Evolutionary conservation across 768 basidiomycete genomes (phyloP).

Genomic region (Lactarius pseudohatsudake): DNA sequence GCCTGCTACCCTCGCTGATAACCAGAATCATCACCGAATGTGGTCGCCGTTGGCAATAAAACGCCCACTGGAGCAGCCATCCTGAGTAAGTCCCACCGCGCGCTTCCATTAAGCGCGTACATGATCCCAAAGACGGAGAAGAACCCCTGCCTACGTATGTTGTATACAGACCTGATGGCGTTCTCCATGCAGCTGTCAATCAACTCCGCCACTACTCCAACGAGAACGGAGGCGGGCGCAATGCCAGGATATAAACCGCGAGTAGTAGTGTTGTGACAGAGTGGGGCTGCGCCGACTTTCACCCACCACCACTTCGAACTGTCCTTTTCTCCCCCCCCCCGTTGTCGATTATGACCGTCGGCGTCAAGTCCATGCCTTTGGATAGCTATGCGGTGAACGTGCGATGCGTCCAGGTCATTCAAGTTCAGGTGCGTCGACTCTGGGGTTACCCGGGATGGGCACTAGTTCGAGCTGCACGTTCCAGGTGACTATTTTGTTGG

Average conservation of each 20-base stretch:
- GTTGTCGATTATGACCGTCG: background rate
- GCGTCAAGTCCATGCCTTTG: background rate
- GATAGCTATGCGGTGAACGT: no score
- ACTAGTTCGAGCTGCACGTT: no score
- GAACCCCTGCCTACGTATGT: no score
- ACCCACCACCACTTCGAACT: background rate
- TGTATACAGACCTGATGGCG: no score
- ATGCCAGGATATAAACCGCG: no score
- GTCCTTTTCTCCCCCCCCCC: background rate
- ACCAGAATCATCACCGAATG: background rate
- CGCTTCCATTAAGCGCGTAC: background rate
- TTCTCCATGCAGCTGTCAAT: no score
- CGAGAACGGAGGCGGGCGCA: no score
- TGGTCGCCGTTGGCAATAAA: background rate
- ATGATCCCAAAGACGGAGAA: no score
- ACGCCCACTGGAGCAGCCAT: background rate
- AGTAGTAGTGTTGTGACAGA: no score
- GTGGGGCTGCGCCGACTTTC: background rate
- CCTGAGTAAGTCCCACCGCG: background rate
- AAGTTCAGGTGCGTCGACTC: conserved; percentile 11
- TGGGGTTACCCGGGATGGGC: no score
- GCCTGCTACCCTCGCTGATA: background rate
- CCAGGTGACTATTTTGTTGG: no score
- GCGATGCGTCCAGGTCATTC: conserved; percentile 18
- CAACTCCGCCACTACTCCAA: no score